Conservation (phyloP, 306 rosid species). For the Begonia loranthoides region DNA sequence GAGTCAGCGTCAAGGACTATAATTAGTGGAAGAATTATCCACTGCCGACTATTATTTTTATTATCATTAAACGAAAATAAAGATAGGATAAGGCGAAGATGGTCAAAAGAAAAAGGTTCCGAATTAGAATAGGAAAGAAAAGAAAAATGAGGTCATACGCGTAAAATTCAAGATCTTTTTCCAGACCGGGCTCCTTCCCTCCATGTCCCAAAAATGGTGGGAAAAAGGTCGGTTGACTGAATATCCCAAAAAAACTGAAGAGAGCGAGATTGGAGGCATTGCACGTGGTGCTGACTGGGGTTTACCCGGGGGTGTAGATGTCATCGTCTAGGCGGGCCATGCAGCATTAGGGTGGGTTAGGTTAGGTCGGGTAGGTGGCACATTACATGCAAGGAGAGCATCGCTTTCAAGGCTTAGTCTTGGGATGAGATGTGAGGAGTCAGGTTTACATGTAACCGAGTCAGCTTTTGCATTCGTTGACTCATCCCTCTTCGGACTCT, state of each 20-base stretch:
- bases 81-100: too few species aligned
- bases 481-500: constrained; percentile 1
- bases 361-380: too few species aligned
- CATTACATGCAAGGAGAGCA: too few species aligned
- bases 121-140: too few species aligned
- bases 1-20: too few species aligned
- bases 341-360: neutral
- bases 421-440: neutral
- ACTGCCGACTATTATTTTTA: too few species aligned
- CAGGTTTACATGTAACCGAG: constrained; percentile 21
- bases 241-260: neutral
- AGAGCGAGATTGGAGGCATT: constrained; percentile 7
- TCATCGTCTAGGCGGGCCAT: constrained; percentile 10
- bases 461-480: constrained; percentile 7
- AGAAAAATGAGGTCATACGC: too few species aligned
- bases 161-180: too few species aligned
- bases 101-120: neutral
- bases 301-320: constrained; percentile 2
- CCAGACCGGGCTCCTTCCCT: too few species aligned
- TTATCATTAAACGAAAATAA: too few species aligned
- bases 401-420: neutral
- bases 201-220: too few species aligned
- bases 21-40: too few species aligned
- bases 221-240: neutral
- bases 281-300: constrained; percentile 18